Conservation (phyloP, 495 filamentous ascomycete species). For the Talaromyces wortmannii region DNA sequence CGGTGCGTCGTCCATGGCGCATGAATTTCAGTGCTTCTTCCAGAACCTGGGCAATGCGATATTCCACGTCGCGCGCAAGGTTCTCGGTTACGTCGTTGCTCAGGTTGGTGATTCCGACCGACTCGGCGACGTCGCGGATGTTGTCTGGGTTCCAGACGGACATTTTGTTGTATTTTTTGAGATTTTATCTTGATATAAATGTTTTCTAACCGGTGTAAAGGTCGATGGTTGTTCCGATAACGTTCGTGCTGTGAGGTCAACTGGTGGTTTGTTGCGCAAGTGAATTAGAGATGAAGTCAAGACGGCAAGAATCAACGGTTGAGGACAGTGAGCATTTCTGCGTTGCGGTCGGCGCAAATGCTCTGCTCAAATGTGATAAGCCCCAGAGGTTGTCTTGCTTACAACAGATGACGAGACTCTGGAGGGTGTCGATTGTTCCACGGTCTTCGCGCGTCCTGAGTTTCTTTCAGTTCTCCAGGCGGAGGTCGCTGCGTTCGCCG, state of each 20-base stretch:
- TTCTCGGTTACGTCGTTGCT: constrained; percentile 75
- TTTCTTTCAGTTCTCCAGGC: too few species aligned
- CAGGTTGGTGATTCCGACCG: constrained; percentile 75
- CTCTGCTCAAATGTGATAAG: not conserved
- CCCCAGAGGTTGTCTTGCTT: not conserved
- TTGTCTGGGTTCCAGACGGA: constrained; percentile 94
- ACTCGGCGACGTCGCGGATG: constrained; percentile 90
- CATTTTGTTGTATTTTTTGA: constrained; percentile 19
- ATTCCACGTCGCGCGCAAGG: constrained; percentile 90
- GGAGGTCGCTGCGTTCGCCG: not conserved
- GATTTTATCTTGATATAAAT: too few species aligned
- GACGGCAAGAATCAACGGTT: not conserved
- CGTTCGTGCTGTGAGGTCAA: too few species aligned
- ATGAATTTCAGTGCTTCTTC: constrained; percentile 93
- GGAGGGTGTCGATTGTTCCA: too few species aligned
- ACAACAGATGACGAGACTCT: too few species aligned
- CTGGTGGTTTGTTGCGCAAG: too few species aligned
- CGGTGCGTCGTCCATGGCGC: constrained; percentile 77
- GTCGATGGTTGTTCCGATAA: not conserved
- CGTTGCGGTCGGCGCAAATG: not conserved
- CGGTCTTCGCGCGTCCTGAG: too few species aligned
- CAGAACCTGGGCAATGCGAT: constrained; percentile 83
- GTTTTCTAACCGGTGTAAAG: too few species aligned
- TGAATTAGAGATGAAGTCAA: too few species aligned
- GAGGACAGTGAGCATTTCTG: not conserved